phyloP scores from a whole-genome alignment of 306 rosid genomes.

The Quercus suber region DNA sequence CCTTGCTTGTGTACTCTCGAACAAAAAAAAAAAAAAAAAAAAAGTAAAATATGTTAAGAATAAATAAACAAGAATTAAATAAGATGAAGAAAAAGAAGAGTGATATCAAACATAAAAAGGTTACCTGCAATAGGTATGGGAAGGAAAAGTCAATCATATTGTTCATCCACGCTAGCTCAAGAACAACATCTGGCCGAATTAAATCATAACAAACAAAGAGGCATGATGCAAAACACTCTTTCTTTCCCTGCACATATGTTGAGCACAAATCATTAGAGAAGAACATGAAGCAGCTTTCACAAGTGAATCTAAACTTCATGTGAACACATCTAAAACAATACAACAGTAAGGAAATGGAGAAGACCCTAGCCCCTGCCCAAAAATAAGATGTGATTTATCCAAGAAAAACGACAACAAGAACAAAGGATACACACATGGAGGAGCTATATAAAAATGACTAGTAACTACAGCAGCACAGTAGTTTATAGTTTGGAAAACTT shows the following conservation, averaged over 20 bases:
- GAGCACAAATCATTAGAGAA: not conserved
- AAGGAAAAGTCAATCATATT: constrained; percentile 93
- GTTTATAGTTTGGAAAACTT: not conserved
- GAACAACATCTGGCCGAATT: constrained; percentile 78
- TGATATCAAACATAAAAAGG: not conserved
- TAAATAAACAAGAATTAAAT: constrained; percentile 1
- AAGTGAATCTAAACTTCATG: not conserved
- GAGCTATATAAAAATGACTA: not conserved
- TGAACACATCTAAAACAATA: not conserved
- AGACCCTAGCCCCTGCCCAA: too few species aligned
- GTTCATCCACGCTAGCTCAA: constrained; percentile 96
- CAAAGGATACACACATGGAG: too few species aligned
- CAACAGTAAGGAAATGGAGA: not conserved
- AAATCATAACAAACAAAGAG: constrained; percentile 96
- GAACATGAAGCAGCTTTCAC: not conserved
- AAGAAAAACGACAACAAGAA: not conserved
- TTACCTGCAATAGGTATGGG: constrained; percentile 89
- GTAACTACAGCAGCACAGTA: not conserved
- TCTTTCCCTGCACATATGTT: constrained; percentile 75
- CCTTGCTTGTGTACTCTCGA: constrained; percentile 85
- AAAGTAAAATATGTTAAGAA: not conserved
- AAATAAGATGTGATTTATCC: constrained; percentile 28
- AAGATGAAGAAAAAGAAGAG: not conserved
- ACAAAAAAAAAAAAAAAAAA: constrained; percentile 17
- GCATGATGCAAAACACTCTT: constrained; percentile 97